Evolutionary conservation across 2,329 filamentous ascomycete species (phyloP).

Genomic region (Alternaria hordeiaustralica): DNA sequence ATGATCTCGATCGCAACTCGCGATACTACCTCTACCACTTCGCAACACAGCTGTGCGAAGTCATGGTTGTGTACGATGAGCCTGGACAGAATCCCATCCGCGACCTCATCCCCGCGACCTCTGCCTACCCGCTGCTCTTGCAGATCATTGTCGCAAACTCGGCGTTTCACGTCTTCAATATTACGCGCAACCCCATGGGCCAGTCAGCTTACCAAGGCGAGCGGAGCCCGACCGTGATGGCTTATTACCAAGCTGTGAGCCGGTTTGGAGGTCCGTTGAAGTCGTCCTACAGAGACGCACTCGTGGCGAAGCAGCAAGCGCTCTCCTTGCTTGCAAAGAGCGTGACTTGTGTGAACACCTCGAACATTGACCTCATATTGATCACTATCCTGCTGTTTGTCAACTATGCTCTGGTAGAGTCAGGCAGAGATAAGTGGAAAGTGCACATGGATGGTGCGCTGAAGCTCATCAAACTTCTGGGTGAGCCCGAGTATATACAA

Average conservation of each 20-base stretch:
- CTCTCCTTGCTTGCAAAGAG: slow-evolving; percentile 51
- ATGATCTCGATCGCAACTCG: slow-evolving; percentile 57
- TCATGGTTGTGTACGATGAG: slow-evolving; percentile 59
- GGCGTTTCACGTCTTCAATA: slow-evolving; percentile 55
- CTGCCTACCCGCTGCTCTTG: slow-evolving; percentile 53
- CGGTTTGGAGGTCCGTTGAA: slow-evolving; percentile 46
- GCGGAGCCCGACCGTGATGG: slow-evolving; percentile 41
- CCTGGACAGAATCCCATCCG: slow-evolving; percentile 57
- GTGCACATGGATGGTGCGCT: slow-evolving; percentile 60
- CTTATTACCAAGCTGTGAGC: slow-evolving; percentile 47
- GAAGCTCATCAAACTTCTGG: slow-evolving; percentile 52
- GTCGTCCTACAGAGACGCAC: slow-evolving; percentile 43
- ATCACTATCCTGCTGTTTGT: slow-evolving; percentile 58
- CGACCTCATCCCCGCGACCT: slow-evolving; percentile 55
- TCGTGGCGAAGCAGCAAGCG: slow-evolving; percentile 58
- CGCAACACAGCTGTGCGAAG: slow-evolving; percentile 60
- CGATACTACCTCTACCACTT: slow-evolving; percentile 58
- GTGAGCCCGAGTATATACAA: slow-evolving; percentile 36
- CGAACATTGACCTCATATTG: slow-evolving; percentile 52
- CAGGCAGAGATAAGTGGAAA: slow-evolving; percentile 59
- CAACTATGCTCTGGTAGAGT: slow-evolving; percentile 59
- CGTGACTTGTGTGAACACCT: slow-evolving; percentile 34
- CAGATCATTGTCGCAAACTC: slow-evolving; percentile 57
- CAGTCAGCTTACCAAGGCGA: slow-evolving; percentile 41
- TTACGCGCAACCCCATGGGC: slow-evolving; percentile 44